Conservation (phyloP, 805 yeast species). For the Wickerhamomyces subpelliculosus region DNA sequence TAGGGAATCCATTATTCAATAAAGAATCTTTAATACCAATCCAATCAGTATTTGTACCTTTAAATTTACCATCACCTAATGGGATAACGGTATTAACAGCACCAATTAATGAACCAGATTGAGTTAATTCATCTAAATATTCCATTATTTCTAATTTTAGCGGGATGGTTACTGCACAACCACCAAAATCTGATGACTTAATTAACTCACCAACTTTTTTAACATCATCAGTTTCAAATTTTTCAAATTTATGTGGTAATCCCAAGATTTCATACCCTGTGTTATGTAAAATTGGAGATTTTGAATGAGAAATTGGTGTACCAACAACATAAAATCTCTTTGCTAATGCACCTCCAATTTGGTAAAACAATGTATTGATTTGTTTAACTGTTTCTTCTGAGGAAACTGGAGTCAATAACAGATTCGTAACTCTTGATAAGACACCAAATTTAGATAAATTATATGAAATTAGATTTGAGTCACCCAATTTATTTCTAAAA, state of each 20-base stretch:
- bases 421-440: constrained; percentile 71
- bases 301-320: constrained; percentile 75
- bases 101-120: constrained; percentile 79
- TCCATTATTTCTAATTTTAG: constrained; percentile 75
- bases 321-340: constrained; percentile 74
- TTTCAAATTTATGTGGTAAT: constrained; percentile 64
- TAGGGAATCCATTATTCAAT: constrained; percentile 52
- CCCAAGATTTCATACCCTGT: constrained; percentile 71
- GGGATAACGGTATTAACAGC: constrained; percentile 88
- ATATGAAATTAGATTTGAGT: constrained; percentile 68
- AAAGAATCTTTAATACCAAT: constrained; percentile 74
- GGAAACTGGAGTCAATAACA: constrained; percentile 67
- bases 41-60: constrained; percentile 96
- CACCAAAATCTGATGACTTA: constrained; percentile 60
- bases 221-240: constrained; percentile 63
- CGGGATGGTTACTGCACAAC: constrained; percentile 94
- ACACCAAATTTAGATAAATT: constrained; percentile 77
- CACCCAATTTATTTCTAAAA: constrained; percentile 51
- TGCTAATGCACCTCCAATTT: constrained; percentile 55
- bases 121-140: constrained; percentile 56
- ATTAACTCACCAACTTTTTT: constrained; percentile 48
- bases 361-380: constrained; percentile 48
- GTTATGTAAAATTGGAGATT: constrained; percentile 84
- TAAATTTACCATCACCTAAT: constrained; percentile 37
- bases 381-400: constrained; percentile 67